Base-by-base conservation (phyloP, 208 protist genomes). In the Trypanosoma theileri region DNA sequence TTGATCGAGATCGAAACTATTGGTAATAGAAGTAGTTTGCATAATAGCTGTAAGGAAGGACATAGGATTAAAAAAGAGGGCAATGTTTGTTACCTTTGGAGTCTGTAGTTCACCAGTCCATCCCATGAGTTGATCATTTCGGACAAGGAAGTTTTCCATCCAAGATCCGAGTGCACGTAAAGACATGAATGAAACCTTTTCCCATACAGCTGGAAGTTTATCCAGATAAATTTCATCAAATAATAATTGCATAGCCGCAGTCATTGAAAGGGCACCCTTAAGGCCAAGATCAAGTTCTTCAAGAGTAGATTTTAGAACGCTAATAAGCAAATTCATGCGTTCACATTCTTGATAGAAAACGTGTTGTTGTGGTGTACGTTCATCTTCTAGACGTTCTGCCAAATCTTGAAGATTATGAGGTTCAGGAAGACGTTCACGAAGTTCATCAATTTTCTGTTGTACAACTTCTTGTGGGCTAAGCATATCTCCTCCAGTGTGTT, bases 11-110 rank as follows among this genome's bases (percentile, higher is more conserved):
- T 98, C 94, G 75, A 96, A 98, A 70, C 93, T 94, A 89, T 99
- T 99, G 60, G 96, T 90, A 69, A 98, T 98, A 4, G 98, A 98
- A 8, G 97, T 99, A 9, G 92, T 95, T 79, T 99, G 98, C 95
- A 99, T 98, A 59, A 99, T 98, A 65, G 98, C 98, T 21, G 98
- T 99, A 10, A 99, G 77, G 87, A 99, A 99, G 9, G 98, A 98
- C 95, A 99, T 98, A 42, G 98, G 98, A 81, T 99, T 99, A 85
- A 99, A 99, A 79, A 98, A 97, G 62, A 96, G 83, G 24, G 95
- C 66, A 50, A 99, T 87, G 82, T 98, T 98, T 9, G 92, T 96
- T 17, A 98, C 94, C 80, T 95, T 97, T 16, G 95, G 98, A 17
- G 94, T 95, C 71, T 93, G 85, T 51, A 98, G 81, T 57, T 98